Evolutionary conservation across 257 asterid species (phyloP).

Genomic region (Primulina tabacum): DNA sequence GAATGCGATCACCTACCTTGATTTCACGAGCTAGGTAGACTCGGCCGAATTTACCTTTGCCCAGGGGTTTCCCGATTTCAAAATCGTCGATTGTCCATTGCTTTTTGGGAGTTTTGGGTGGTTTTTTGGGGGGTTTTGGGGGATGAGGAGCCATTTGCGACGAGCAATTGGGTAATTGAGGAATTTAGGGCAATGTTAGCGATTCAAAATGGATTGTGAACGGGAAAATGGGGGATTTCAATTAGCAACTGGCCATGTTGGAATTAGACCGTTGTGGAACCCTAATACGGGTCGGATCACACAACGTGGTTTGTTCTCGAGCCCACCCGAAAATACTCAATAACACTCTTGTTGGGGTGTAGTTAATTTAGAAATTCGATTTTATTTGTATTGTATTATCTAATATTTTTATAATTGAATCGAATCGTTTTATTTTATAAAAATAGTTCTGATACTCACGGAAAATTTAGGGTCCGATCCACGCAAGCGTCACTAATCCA

Average conservation of each 20-base stretch:
- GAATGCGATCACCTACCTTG: constrained; percentile 41
- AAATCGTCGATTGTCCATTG: constrained; percentile 73
- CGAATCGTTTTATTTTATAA: too few relatives aligned
- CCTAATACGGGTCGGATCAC: background rate
- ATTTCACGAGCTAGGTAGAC: constrained; percentile 93
- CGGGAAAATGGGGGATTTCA: background rate
- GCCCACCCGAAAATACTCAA: too few relatives aligned
- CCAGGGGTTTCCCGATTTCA: constrained; percentile 93
- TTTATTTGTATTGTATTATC: too few relatives aligned
- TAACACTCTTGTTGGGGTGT: too few relatives aligned
- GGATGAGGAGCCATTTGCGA: constrained; percentile 33
- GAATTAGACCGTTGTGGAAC: background rate
- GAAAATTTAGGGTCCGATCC: too few relatives aligned
- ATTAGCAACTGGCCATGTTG: background rate
- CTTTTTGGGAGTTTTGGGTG: constrained; percentile 26
- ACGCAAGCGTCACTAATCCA: too few relatives aligned
- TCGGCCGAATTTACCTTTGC: constrained; percentile 90
- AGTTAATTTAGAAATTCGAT: too few relatives aligned
- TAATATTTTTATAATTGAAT: too few relatives aligned
- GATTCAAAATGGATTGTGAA: background rate
- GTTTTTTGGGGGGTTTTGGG: constrained; percentile 45
- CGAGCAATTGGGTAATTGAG: background rate
- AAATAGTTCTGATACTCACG: too few relatives aligned
- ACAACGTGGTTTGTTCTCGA: too few relatives aligned
- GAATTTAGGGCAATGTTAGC: background rate